A percentile compares a stretch with the other conserved stretches of the same genome.
Conservation (phyloP, 306 rosid genomes). For the Begonia masoniana region DNA sequence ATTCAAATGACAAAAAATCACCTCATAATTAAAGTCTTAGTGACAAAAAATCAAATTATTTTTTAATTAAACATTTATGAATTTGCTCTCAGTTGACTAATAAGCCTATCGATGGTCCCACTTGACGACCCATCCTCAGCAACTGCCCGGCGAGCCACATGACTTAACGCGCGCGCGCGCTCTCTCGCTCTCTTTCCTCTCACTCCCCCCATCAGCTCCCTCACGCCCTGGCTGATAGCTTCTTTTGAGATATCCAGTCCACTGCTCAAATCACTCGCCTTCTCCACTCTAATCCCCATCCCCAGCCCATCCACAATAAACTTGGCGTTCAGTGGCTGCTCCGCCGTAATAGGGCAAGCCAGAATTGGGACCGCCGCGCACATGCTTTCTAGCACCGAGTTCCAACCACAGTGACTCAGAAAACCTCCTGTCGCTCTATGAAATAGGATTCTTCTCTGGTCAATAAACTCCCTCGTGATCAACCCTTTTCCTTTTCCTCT, state of each 20-base stretch:
- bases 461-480: too few relatives aligned
- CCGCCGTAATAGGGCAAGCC: constrained; percentile 23
- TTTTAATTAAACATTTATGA: too few relatives aligned
- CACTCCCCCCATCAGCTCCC: constrained; percentile 26
- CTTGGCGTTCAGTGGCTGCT: constrained; percentile 1
- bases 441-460: too few relatives aligned
- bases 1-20: too few relatives aligned
- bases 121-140: constrained; percentile 16
- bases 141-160: constrained; percentile 17
- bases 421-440: constrained; percentile 16
- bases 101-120: neutral
- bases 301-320: constrained; percentile 5
- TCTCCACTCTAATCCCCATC: neutral
- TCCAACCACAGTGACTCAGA: constrained; percentile 32
- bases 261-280: neutral
- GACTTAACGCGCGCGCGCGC: constrained; percentile 13
- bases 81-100: too few relatives aligned
- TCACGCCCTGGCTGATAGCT: constrained; percentile 13
- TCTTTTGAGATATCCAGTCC: neutral
- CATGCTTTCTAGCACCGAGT: constrained; percentile 22
- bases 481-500: too few relatives aligned
- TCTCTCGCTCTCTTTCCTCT: constrained; percentile 18
- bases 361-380: constrained; percentile 18
- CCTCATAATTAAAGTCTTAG: too few relatives aligned
- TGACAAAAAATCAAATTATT: too few relatives aligned